These are phyloP conservation scores for Adansonia gregorii DNA, from an alignment of 441 rosid genomes.

Conservation along the genomic window DNA sequence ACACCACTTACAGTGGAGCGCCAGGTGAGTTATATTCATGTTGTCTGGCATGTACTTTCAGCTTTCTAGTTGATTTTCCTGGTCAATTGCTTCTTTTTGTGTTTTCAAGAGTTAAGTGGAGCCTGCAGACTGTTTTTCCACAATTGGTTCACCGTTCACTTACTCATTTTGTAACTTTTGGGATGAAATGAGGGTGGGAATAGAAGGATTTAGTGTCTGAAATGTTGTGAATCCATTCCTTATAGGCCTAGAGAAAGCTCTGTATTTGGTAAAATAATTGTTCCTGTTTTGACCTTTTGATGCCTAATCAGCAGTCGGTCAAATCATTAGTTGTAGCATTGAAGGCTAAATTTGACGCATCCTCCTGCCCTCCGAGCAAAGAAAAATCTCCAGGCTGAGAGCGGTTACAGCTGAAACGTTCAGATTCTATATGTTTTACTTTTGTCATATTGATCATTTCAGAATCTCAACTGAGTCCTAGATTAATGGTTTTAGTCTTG, in stretches of 20 bases:
- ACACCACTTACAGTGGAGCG: constrained; percentile 97
- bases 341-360: background rate
- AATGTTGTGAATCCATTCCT: no score
- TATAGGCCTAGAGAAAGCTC: no score
- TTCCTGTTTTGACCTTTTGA: background rate
- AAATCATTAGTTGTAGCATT: background rate
- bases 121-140: background rate
- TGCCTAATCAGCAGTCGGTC: background rate
- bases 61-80: background rate
- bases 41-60: background rate
- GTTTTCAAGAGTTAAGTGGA: constrained; percentile 17
- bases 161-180: no score
- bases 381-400: background rate
- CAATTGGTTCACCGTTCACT: background rate
- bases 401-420: background rate
- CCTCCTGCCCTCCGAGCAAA: background rate
- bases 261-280: background rate
- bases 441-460: background rate
- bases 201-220: no score
- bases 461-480: background rate
- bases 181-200: no score
- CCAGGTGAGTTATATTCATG: constrained; percentile 54
- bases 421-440: background rate
- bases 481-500: constrained; percentile 4
- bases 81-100: constrained; percentile 12